Evolutionary conservation across 2,329 filamentous ascomycete genomes (phyloP), one percentile per base, ranked within the genome.

Genomic region (Rhynchosporium secalis): DNA sequence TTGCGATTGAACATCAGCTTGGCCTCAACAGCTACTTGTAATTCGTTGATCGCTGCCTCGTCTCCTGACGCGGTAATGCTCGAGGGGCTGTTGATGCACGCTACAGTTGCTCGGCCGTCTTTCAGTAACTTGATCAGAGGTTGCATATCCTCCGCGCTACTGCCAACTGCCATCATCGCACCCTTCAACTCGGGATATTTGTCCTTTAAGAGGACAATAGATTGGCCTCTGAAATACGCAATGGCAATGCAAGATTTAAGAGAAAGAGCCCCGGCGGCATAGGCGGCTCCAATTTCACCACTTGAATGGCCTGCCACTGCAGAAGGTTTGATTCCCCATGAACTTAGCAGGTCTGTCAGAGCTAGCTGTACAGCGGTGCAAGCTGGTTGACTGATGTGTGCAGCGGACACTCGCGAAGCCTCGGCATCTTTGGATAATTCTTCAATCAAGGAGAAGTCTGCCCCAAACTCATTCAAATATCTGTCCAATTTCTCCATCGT

Each of bases 91-190:
- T 75, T 76, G 41, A 73, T 70, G 33, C 74, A 76, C 1, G 76
- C 77, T 15, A 78, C 70, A 29, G 69, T 70, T 1, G 73, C 67
- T 3, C 66, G 68, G 0, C 75, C 75, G 26, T 60, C 29, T 36
- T 61, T 64, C 41, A 72, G 67, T 47, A 67, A 58, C 56, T 70
- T 68, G 40, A 72, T 64, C 76, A 76, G 12, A 78, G 75, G 46
- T 79, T 77, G 26, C 3, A 68, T 66, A 1, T 71, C 66, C 3
- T 67, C 64, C 9, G 60, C 51, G 4, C 63, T 59, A 2, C 68
- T 51, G 5, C 64, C 83, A 2, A 84, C 81, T 0, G 83, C 83
- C 70, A 85, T 76, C 84, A 86, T 86, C 7, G 77, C 73, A 0
- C 83, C 83, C 3, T 74, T 73, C 0, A 75, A 33, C 48, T 68